Evolutionary conservation across 306 rosid genomes (phyloP), one percentile per base, ranked within the genome.

Genomic region (Malus fusca): DNA sequence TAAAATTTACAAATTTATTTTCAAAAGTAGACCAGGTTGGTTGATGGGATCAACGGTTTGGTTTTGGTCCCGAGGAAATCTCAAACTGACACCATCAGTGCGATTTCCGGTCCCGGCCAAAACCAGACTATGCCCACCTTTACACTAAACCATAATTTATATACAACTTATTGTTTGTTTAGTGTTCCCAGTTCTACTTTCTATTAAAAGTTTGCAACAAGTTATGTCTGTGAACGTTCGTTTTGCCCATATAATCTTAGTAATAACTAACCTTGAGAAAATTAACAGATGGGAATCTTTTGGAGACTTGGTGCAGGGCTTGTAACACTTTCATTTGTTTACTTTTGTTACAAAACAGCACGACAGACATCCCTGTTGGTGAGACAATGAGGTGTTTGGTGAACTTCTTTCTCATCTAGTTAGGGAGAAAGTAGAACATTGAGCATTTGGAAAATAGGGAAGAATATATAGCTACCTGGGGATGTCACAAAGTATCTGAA

Each of bases 361-460:
- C 98, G 81, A 94, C 97, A 11, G 93, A 88, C 97, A 90, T 94
- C 23, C 98, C 98, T 93, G 88, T 74, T 13, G 52, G 71, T 70
- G 66, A 4, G 9, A 25, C 74, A 42, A 42, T 15, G 6, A 52
- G 4, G 3, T 13, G 25, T 17, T 69, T 51, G 58, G 75, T 67
- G 5, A 55, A 63, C 28, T 5, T 15, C 1, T 44, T 28, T 53
- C 8, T 17, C 28, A 51, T 44, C 61, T 23, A 17, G 4, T 7
- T 17, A 13, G 25, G 46, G 5, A 15, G 26, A 43, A 66, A 66
- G 0, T 35, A 35, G 10, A 35, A 51, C 21, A 48, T 4, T 14
- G 7, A 48, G 53, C 53, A 48, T 2, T 15, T 4, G 11, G 7
- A 5, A n/a, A 21, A 22, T 12, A n/a, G 18, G 2, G 3, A 44